Evolutionary conservation across 2,329 filamentous ascomycete genomes (phyloP), one percentile per base, ranked within the genome.

Genomic region (Fusarium concolor): DNA sequence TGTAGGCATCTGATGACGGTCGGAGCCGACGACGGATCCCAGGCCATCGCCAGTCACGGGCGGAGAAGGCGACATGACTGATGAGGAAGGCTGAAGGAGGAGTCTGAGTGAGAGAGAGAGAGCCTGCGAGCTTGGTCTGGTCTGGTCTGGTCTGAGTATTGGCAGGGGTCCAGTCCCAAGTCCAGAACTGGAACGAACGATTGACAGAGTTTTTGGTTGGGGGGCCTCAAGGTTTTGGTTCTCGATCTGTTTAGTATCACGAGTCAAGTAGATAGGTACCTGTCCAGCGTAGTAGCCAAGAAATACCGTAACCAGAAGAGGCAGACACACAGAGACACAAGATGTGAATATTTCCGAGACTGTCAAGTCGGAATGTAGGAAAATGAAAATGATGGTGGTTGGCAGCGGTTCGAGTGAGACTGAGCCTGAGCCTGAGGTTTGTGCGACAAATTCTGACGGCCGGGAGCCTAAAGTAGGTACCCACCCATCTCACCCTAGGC

Each of bases 11-110:
- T 60, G 59, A 43, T 54, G 38, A 42, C 65, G 65, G 65, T 62
- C 65, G 56, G 56, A 68, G 65, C 65, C 65, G 65, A 62, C 65
- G 60, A 60, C 62, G 41, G 51, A 58, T 62, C 52, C 41, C 18
- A 31, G 57, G 26, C 56, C 58, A 54, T 47, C 54, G 28, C 44
- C 58, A 44, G 46, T 51, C 39, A 41, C 26, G 31, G 53, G 55
- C 43, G 44, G 43, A 50, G 29, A 49, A 62, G 60, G 55, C 55
- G 54, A 56, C 65, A 68, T 68, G 60, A 45, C 47, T 46, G 57
- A 50, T 31, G 43, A 45, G 17, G 42, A 26, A 46, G 55, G 38
- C 22, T 57, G 49, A 41, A 42, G 28, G 28, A 56, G 37, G 33
- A 50, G 31, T 33, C 7, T 33, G 17, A 8, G 26, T 26, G 26